These are phyloP conservation scores for Daldinia bambusicola DNA, from an alignment of 495 filamentous ascomycete species.

Conservation along the genomic window DNA sequence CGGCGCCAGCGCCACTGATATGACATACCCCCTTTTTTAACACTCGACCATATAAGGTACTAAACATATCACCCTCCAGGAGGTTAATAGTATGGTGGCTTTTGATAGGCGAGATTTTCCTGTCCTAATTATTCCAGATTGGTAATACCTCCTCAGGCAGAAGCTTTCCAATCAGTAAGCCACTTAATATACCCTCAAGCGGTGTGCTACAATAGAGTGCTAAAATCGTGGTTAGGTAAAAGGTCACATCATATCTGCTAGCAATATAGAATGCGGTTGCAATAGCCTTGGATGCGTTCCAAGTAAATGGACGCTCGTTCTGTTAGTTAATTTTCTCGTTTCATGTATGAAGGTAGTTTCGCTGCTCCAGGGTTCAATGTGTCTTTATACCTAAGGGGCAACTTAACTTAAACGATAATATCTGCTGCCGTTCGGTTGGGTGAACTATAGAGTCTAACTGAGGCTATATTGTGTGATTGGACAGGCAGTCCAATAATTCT, in stretches of 20 bases:
- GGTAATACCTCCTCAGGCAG: not conserved
- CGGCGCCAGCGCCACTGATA: not conserved
- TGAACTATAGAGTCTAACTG: not conserved
- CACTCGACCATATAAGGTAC: not conserved
- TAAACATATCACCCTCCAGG: not conserved
- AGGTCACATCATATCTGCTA: slow-evolving; percentile 8
- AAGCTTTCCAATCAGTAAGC: not conserved
- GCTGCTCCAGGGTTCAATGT: not conserved
- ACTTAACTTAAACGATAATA: not conserved
- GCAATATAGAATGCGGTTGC: not conserved
- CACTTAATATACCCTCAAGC: not conserved
- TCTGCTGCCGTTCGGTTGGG: not conserved
- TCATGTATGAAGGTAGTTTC: not conserved
- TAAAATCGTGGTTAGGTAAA: slow-evolving; percentile 14
- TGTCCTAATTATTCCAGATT: not conserved
- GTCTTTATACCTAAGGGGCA: not conserved
- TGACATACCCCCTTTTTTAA: not conserved
- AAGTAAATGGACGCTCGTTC: not conserved
- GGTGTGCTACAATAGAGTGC: not conserved
- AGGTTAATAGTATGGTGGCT: not conserved
- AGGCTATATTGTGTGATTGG: not conserved
- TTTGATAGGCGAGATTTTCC: not conserved
- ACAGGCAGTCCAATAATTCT: not conserved
- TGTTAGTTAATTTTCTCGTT: not conserved
- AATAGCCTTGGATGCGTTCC: not conserved